Base-by-base conservation (phyloP, 177 flowering plant genomes). In the Vitis hybrid region DNA sequence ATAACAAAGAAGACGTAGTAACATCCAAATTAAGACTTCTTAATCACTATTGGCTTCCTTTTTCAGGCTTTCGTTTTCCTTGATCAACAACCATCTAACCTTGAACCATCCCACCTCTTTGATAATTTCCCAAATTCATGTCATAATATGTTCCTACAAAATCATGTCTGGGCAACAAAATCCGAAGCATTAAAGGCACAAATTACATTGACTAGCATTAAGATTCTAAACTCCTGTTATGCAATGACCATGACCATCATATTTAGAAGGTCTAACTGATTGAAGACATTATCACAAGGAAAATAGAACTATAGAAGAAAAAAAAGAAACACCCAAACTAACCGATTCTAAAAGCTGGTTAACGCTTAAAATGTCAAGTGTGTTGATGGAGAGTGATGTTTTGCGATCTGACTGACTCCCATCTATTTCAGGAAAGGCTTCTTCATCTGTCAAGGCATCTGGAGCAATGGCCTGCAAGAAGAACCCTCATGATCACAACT, bases 311-410 rank as follows among this genome's bases (percentile, higher is more conserved):
- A 28, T 28, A 28, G 31, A 28, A 38, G 33, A 31, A 49, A 9
- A 9, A 59, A 52, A 65, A 17, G 20, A 10, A 49, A 64, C 12
- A 53, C 53, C 17, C 14, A 65, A 5, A n/a, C 84, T 73, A 73
- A 86, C 89, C 28, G 98, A 94, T 59, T 92, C 97, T 68, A 94
- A 71, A 55, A 94, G 92, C 72, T 94, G 90, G 80, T 86, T 92
- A 63, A 88, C 98, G 71, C 86, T 90, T 28, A 92, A 20, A 74
- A 92, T 67, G 59, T 92, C 95, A 56, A 83, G 75, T 24, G 87
- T 70, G 72, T 79, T 85, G 28, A 72, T 72, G 47, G 97, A 77
- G 14, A 84, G 65, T 47, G 94, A 86, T 69, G 90, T 70, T 75
- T 84, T 89, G 71, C 84, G 83, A 66, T 78, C 90, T 58, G 92